Base-by-base conservation (phyloP, 73 alveolate species). In the Uronychia binucleata region DNA sequence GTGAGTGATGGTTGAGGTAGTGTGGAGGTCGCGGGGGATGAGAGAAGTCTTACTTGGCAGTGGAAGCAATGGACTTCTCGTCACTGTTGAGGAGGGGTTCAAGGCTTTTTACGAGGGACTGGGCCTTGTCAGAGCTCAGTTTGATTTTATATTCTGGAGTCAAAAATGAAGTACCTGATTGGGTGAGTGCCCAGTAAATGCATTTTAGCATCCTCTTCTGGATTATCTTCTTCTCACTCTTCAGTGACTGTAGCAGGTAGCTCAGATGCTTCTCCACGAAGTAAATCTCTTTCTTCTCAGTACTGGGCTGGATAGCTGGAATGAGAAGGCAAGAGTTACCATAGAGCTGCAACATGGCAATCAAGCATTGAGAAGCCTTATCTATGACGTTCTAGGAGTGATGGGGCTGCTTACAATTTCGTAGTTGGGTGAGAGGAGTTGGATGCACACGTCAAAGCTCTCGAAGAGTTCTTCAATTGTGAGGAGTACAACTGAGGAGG, bases 161-260 rank as follows among this genome's bases (percentile, higher is more conserved):
- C 27, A 26, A 1, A 75, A 28, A 5, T 28, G 58, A 1, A 28
- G 25, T 75, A 75, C 81, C 81, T 26, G 83, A 31, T 67, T 90
- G 86, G 30, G 84, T 85, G 27, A 90, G 67, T 0, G 95, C 95
- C 92, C 92, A 90, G 77, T 85, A 85, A 5, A 90, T 80, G 58
- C 93, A 84, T 77, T 92, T 88, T 32, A 83, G 76, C 34, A 85
- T 85, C 59, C 97, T 35, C 80, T 88, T 82, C 27, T 74, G 28
- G 31, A 86, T 78, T 33, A 78, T 59, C 29, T 85, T 83, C 77
- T 85, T 89, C 8, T 83, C 91, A 32, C 88, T 80, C 79, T 88
- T 85, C 30, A 92, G 85, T 11, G 91, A 84, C 19, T 77, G 79
- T 0, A 86, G 82, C 46, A 86, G 59, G 78, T 82, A 84, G 31